Evolutionary conservation across 169 alveolate genomes (phyloP), one percentile per base, ranked within the genome.

Genomic region (Plasmodium adleri): DNA sequence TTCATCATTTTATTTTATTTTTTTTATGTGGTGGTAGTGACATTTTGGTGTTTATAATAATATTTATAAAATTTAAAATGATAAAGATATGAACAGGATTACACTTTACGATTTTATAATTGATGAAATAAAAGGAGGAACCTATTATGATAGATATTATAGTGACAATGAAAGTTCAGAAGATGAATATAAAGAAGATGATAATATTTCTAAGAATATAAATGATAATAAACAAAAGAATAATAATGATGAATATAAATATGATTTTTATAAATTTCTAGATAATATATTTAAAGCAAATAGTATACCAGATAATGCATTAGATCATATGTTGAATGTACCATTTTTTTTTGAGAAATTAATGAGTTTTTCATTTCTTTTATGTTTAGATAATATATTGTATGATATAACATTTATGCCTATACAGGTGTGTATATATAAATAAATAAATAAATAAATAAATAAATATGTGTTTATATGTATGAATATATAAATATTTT

Each of bases 331-430:
- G 96, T 22, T 75, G 32, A 73, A 67, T 56, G 88, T 94, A 28
- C 96, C 96, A 17, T 49, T 58, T 43, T 88, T 70, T 66, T 72
- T 92, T 54, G 96, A 94, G 71, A 75, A 88, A 75, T 43, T 94
- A 1, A 92, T 94, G 92, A 86, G 75, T 49, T 86, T 88, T 47
- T 92, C 96, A 3, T 74, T 94, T 15, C 26, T 87, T 13, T 66
- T 90, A 22, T 94, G 95, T 78, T n/a, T 94, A 47, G 96, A 94
- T 66, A 76, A 94, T 43, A 62, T 91, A 67, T 54, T 94, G 9
- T 94, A 92, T 64, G 96, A 94, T 52, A 45, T 94, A 56, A 94
- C 96, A 1, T 75, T 94, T 49, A 90, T 92, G 94, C 96, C 96
- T 22, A 58, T 94, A 22, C 96, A 94, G 91, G 83, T 56, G 2